phyloP scores from a whole-genome alignment of 345 rosid species.

The Trapa incisa region DNA sequence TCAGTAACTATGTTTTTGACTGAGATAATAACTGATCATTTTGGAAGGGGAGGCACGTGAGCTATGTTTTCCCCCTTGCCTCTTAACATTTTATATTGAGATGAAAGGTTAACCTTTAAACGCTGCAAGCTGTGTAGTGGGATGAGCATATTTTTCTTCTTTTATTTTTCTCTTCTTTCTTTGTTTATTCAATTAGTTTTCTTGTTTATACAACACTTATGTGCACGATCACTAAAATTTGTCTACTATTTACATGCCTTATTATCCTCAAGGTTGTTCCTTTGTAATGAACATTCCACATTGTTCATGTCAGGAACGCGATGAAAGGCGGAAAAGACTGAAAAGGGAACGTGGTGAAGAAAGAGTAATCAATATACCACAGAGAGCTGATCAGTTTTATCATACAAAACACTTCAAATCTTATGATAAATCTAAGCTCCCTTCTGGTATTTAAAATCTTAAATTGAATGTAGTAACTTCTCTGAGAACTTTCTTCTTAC shows the following conservation, averaged over 20 bases:
- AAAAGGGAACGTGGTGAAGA: slow-evolving; percentile 52
- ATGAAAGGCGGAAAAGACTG: slow-evolving; percentile 77
- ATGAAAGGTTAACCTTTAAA: not conserved
- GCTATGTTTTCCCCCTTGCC: too few species aligned
- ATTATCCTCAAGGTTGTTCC: not conserved
- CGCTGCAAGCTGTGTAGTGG: not conserved
- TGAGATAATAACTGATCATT: not conserved
- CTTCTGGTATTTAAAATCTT: slow-evolving; percentile 59
- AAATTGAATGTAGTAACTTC: not conserved
- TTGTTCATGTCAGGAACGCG: slow-evolving; percentile 61
- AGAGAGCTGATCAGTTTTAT: slow-evolving; percentile 37
- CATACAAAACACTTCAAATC: slow-evolving; percentile 31
- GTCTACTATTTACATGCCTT: not conserved
- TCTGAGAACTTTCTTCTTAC: too few species aligned
- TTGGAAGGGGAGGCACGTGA: not conserved
- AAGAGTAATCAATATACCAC: slow-evolving; percentile 35
- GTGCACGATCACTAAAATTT: not conserved
- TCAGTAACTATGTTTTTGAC: not conserved
- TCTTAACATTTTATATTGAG: not conserved
- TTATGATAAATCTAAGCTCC: slow-evolving; percentile 65
- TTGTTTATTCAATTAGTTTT: not conserved
- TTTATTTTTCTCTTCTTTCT: not conserved
- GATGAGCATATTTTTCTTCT: not conserved
- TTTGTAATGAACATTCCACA: not conserved
- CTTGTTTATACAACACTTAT: not conserved